Conservation (phyloP, 345 rosid genomes). For the Lepidium sativum region DNA sequence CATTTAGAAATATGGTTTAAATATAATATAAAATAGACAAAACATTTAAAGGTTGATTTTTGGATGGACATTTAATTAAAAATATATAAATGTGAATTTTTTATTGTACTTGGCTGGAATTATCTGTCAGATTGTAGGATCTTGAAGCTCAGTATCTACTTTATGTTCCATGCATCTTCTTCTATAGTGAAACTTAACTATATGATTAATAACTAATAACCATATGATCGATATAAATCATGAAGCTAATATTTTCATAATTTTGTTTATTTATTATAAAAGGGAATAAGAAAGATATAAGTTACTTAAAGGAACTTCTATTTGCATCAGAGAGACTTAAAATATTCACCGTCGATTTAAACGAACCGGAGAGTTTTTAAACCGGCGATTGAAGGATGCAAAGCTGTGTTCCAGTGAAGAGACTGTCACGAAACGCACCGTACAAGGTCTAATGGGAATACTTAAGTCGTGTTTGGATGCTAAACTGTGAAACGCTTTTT, state of each 20-base stretch:
- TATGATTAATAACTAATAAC: constrained; percentile 9
- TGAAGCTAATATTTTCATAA: neutral
- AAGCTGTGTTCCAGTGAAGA: too few species aligned
- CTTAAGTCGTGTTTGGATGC: constrained; percentile 42
- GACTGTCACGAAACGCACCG: constrained; percentile 35
- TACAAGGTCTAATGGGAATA: constrained; percentile 44
- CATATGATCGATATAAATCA: constrained; percentile 1
- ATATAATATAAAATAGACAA: neutral
- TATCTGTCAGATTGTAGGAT: constrained; percentile 28
- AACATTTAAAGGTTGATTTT: constrained; percentile 22
- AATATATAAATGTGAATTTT: constrained; percentile 6
- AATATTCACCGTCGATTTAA: constrained; percentile 44
- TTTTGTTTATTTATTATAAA: constrained; percentile 20
- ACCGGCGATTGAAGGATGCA: constrained; percentile 45
- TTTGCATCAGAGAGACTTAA: constrained; percentile 46
- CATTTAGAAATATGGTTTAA: neutral
- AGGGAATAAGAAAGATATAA: constrained; percentile 35
- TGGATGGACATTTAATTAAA: constrained; percentile 7
- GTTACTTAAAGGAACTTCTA: constrained; percentile 47
- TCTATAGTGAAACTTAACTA: constrained; percentile 12
- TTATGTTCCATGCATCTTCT: constrained; percentile 28
- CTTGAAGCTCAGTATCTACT: constrained; percentile 17
- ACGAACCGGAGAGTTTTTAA: constrained; percentile 43
- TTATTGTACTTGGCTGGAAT: constrained; percentile 33
- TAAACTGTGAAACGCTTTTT: constrained; percentile 50